Conservation (phyloP, 73 alveolate genomes). For the Tetrahymena borealis region DNA sequence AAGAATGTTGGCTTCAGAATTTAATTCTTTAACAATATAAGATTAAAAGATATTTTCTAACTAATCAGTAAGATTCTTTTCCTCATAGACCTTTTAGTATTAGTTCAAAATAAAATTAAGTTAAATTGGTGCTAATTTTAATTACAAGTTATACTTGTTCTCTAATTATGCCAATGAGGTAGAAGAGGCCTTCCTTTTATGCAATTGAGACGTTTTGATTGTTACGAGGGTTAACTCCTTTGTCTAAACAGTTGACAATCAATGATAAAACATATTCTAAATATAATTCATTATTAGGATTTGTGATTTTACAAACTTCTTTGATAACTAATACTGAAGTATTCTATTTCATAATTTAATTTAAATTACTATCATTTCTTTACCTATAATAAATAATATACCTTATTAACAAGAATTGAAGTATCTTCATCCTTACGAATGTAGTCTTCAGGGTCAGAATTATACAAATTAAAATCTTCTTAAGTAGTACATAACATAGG, state of each 20-base stretch:
- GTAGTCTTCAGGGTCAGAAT: constrained; percentile 65
- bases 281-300: constrained; percentile 10
- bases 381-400: neutral
- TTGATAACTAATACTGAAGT: constrained; percentile 17
- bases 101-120: neutral
- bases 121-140: neutral
- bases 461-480: constrained; percentile 54
- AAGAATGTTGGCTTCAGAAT: neutral
- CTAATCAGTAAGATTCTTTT: neutral
- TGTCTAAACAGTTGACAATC: neutral
- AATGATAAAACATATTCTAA: constrained; percentile 3
- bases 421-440: constrained; percentile 60
- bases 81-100: neutral
- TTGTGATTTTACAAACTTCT: constrained; percentile 14
- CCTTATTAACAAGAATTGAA: constrained; percentile 19
- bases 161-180: neutral
- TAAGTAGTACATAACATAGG: constrained; percentile 51
- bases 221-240: constrained; percentile 17
- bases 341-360: neutral
- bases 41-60: neutral
- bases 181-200: neutral
- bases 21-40: neutral
- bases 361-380: neutral
- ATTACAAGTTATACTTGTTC: neutral
- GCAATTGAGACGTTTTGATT: constrained; percentile 2